Percentiles rank a stretch among this genome's conserved stretches.
Conservation (phyloP, 1,284 basidiomycete species). For the Malassezia japonica region DNA sequence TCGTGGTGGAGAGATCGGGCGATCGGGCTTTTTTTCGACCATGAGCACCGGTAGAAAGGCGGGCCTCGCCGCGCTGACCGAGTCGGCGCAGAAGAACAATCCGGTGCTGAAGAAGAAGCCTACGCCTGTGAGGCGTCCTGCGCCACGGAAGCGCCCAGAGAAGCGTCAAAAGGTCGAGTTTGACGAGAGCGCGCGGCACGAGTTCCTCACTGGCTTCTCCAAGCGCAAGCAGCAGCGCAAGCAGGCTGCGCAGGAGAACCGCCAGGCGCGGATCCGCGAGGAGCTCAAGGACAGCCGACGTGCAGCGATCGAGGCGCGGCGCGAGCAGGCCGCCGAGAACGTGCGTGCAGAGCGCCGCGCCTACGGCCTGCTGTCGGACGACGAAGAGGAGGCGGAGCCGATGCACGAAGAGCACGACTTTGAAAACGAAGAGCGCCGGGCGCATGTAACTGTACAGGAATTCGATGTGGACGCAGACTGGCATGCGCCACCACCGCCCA, state of each 20-base stretch:
- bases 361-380: slow-evolving; percentile 27
- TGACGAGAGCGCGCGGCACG: slow-evolving; percentile 38
- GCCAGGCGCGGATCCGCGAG: slow-evolving; percentile 28
- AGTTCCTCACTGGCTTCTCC: slow-evolving; percentile 44
- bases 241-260: slow-evolving; percentile 30
- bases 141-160: slow-evolving; percentile 7
- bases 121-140: too few species aligned
- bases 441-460: slow-evolving; percentile 16
- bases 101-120: background rate
- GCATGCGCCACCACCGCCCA: background rate
- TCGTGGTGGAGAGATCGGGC: background rate
- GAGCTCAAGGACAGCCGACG: slow-evolving; percentile 22
- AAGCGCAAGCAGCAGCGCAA: slow-evolving; percentile 44
- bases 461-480: slow-evolving; percentile 6
- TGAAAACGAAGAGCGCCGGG: slow-evolving; percentile 11
- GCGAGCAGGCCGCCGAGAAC: slow-evolving; percentile 37
- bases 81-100: slow-evolving; percentile 19
- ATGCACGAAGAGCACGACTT: slow-evolving; percentile 10
- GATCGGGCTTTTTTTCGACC: background rate
- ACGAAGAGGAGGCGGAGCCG: slow-evolving; percentile 25
- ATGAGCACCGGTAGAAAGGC: background rate
- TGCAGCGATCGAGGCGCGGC: slow-evolving; percentile 25
- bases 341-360: slow-evolving; percentile 31
- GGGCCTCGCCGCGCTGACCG: slow-evolving; percentile 16
- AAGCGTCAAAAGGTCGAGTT: slow-evolving; percentile 31